A percentile compares a stretch with the other conserved stretches of the same genome.
These are phyloP conservation scores for Maudiozyma turicensis DNA, from an alignment of 805 yeast genomes.

Conservation along the genomic window DNA sequence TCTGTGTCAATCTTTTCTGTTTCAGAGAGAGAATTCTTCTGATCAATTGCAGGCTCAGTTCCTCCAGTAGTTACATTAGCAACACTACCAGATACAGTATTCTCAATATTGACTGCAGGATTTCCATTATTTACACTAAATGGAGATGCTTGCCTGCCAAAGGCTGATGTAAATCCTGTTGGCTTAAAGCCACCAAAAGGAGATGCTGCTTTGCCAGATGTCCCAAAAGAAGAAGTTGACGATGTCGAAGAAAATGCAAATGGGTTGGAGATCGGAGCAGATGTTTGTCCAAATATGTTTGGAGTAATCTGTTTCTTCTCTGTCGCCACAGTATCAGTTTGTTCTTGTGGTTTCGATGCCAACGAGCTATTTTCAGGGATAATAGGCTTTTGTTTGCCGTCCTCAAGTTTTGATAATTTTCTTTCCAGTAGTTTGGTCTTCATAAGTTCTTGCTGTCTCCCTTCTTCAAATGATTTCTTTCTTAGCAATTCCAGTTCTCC, in stretches of 20 bases:
- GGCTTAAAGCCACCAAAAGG: background rate
- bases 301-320: too few relatives aligned
- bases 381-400: slow-evolving; percentile 4
- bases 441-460: slow-evolving; percentile 25
- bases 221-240: background rate
- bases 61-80: too few relatives aligned
- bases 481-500: slow-evolving; percentile 14
- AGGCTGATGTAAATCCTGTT: background rate
- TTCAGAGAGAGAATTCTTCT: background rate
- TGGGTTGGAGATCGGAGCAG: background rate
- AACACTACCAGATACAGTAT: background rate
- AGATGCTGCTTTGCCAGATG: background rate
- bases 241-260: background rate
- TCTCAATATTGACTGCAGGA: background rate
- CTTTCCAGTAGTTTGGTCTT: slow-evolving; percentile 24
- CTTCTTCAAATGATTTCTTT: slow-evolving; percentile 27
- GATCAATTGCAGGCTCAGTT: background rate
- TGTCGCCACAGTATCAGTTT: too few relatives aligned
- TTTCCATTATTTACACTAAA: background rate
- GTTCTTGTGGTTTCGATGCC: too few relatives aligned
- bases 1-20: background rate
- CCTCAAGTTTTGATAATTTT: slow-evolving; percentile 24
- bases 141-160: background rate
- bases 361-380: too few relatives aligned
- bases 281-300: background rate